Base-by-base conservation (phyloP, 2,329 filamentous ascomycete species). In the Cladosporium oxysporum region DNA sequence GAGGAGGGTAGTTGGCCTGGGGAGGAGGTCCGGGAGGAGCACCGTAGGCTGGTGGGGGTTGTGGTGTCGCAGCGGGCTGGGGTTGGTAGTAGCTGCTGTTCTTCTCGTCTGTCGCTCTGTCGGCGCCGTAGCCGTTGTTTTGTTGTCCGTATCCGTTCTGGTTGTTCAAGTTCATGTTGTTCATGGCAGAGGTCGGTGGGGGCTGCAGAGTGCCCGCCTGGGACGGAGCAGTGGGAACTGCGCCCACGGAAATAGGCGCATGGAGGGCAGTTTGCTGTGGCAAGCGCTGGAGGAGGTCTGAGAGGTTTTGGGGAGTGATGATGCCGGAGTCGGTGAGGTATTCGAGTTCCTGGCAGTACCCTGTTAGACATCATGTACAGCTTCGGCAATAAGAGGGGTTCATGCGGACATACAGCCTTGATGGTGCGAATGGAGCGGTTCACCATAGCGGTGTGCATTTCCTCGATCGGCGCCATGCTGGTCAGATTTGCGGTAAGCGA, bases 391-490 rank as follows among this genome's bases (percentile, higher is more conserved):
- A 21, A 31, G 41, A 35, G 33, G 12, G 35, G 33, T 37, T 29
- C 3, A 23, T 26, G 21, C 57, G 16, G 59, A 77, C 87, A 72
- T 83, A 93, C 92, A 76, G 90, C 92, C 82, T 92, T 93, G 82
- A 97, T 93, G 74, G 87, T 90, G 70, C 92, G 90, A 76, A 96
- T 87, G 76, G 92, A 93, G 81, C 92, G 88, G 83, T 94, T 95
- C 80, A 90, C 88, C 85, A 87, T 85, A 55, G 87, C 87, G 67
- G 82, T 79, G 67, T 76, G 79, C 76, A 83, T 80, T 68, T 80
- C 77, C 73, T 83, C 81, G 53, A 69, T 60, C 26, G 71, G 69
- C 33, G 72, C 70, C 76, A 77, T 78, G 62, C 1, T 69, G 41
- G 6, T 28, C 4, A 12, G 3, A 3, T 18, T 12, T 5, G 8